Conservation (phyloP, 2,329 filamentous ascomycete species). For the Apiospora sp. region DNA sequence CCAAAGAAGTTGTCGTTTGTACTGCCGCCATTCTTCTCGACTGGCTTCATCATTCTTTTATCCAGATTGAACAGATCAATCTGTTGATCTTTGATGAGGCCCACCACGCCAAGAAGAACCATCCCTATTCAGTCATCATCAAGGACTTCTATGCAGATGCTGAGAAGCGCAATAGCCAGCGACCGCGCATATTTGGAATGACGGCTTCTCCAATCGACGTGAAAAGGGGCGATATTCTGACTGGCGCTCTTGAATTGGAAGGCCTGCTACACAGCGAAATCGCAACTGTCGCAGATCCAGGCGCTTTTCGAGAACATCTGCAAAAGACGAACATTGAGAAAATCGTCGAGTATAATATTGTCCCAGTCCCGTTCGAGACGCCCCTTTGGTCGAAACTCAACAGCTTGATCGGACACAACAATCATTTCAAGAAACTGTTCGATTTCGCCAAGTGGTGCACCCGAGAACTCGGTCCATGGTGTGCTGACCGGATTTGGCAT, state of each 20-base stretch:
- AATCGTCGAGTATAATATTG: constrained; percentile 58
- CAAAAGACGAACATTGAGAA: constrained; percentile 67
- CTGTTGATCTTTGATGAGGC: constrained; percentile 95
- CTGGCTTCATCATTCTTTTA: constrained; percentile 79
- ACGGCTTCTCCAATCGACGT: constrained; percentile 94
- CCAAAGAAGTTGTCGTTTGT: constrained; percentile 88
- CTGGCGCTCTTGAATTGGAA: constrained; percentile 79
- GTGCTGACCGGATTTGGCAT: constrained; percentile 82
- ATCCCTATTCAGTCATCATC: constrained; percentile 89
- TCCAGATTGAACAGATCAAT: constrained; percentile 84
- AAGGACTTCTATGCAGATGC: constrained; percentile 78
- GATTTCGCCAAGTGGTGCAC: constrained; percentile 65
- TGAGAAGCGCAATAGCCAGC: constrained; percentile 50
- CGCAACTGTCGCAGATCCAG: constrained; percentile 69
- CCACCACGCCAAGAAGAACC: constrained; percentile 94
- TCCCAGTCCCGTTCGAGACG: constrained; percentile 66
- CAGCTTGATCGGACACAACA: constrained; percentile 48
- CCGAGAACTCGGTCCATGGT: constrained; percentile 81
- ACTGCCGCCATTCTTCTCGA: constrained; percentile 87
- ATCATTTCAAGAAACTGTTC: constrained; percentile 64
- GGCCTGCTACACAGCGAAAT: constrained; percentile 81
- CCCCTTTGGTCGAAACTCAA: constrained; percentile 67
- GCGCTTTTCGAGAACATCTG: constrained; percentile 62
- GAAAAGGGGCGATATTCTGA: constrained; percentile 70
- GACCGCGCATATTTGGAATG: constrained; percentile 91